Conservation (phyloP, 2,329 filamentous ascomycete genomes). For the Alternaria hordeiaustralica region DNA sequence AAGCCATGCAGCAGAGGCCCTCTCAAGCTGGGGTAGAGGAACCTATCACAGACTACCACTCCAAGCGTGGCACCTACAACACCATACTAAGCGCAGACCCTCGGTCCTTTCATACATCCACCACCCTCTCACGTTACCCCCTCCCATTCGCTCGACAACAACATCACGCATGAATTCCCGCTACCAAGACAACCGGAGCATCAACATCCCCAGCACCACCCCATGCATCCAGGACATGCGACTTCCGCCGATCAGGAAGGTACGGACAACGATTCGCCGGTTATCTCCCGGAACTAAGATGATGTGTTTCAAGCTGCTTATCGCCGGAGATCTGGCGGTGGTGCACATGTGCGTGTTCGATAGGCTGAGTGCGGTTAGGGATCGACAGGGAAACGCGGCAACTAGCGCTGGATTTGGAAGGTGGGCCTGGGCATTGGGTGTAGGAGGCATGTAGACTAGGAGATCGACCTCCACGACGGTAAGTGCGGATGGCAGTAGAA, state of each 20-base stretch:
- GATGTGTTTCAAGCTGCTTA: slow-evolving; percentile 27
- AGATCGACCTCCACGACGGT: background rate
- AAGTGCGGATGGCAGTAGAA: background rate
- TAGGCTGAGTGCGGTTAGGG: slow-evolving; percentile 27
- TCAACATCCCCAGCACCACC: slow-evolving; percentile 8
- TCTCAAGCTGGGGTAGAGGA: background rate
- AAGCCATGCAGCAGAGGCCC: background rate
- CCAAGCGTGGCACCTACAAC: slow-evolving; percentile 1
- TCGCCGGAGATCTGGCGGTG: slow-evolving; percentile 18
- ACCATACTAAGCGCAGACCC: background rate
- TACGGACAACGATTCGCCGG: slow-evolving; percentile 19
- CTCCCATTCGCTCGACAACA: slow-evolving; percentile 9
- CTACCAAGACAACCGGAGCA: slow-evolving; percentile 1
- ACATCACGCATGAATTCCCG: background rate
- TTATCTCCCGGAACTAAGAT: slow-evolving; percentile 3
- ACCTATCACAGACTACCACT: slow-evolving; percentile 9
- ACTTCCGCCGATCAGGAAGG: slow-evolving; percentile 31
- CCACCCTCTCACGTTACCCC: slow-evolving; percentile 23
- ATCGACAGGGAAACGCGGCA: slow-evolving; percentile 25
- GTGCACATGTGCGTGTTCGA: slow-evolving; percentile 30
- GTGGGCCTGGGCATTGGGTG: slow-evolving; percentile 9
- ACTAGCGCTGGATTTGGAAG: slow-evolving; percentile 23
- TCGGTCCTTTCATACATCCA: slow-evolving; percentile 4
- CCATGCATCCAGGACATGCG: background rate
- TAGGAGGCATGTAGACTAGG: background rate